phyloP scores from a whole-genome alignment of 2,329 filamentous ascomycete genomes.

The Lachnellula suecica region DNA sequence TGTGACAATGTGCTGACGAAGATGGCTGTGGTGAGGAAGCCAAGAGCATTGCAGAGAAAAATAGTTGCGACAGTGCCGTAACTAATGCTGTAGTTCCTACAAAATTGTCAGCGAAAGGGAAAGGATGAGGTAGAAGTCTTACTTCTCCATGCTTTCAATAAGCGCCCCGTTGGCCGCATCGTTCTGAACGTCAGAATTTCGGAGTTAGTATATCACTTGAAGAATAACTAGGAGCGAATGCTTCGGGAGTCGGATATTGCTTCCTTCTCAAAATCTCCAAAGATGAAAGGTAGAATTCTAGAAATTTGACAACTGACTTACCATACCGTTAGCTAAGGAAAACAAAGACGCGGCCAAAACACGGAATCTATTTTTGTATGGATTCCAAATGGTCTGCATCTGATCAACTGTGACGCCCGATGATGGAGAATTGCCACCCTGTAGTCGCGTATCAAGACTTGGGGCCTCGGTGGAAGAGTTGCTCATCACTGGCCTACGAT shows the following conservation, averaged over 20 bases:
- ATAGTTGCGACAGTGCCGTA: conserved; percentile 78
- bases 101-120: conserved; percentile 3
- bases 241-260: no score
- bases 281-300: no score
- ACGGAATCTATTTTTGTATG: conserved; percentile 67
- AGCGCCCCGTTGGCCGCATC: conserved; percentile 75
- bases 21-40: conserved; percentile 73
- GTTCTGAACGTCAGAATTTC: no score
- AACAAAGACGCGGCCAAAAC: conserved; percentile 63
- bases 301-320: no score
- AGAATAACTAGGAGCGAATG: no score
- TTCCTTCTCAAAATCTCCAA: no score
- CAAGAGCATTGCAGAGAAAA: conserved; percentile 73
- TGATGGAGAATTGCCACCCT: not conserved
- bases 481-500: not conserved
- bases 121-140: conserved; percentile 24
- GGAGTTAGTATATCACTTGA: no score
- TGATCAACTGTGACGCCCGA: not conserved
- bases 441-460: not conserved
- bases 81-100: conserved; percentile 64
- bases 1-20: conserved; percentile 59
- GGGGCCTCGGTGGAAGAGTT: not conserved
- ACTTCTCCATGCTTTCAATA: conserved; percentile 75
- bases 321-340: conserved; percentile 66
- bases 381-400: conserved; percentile 26